Evolutionary conservation across 805 yeast genomes (phyloP).

Genomic region (Wickerhamiella dianesei): DNA sequence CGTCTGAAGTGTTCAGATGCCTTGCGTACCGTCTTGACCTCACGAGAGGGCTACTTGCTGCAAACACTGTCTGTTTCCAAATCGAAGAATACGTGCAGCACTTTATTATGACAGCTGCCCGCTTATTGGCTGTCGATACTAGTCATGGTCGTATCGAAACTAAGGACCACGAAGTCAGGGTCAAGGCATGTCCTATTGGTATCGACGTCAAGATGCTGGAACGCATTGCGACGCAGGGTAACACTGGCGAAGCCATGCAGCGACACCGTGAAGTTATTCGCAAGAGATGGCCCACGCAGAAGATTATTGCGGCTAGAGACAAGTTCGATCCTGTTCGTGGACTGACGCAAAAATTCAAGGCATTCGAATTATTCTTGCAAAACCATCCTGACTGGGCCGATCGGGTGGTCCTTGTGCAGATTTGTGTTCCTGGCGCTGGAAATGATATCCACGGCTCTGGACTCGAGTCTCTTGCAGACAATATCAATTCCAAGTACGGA

Average conservation of each 20-base stretch:
- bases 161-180: conserved; percentile 27
- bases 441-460: conserved; percentile 26
- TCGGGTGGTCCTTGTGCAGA: conserved; percentile 65
- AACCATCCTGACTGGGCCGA: conserved; percentile 59
- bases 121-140: conserved; percentile 75
- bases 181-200: conserved; percentile 29
- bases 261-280: conserved; percentile 42
- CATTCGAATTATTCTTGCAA: conserved; percentile 66
- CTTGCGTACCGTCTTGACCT: conserved; percentile 73
- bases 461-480: conserved; percentile 63
- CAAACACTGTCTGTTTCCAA: conserved; percentile 79
- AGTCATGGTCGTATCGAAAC: conserved; percentile 76
- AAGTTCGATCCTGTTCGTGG: conserved; percentile 82
- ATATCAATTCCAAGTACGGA: conserved; percentile 62
- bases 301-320: conserved; percentile 73
- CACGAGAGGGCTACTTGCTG: conserved; percentile 73
- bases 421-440: conserved; percentile 47
- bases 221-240: conserved; percentile 31
- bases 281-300: conserved; percentile 62
- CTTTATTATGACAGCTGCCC: conserved; percentile 77
- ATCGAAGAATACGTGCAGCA: conserved; percentile 89
- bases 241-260: conserved; percentile 29
- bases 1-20: conserved; percentile 88
- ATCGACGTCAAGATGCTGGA: conserved; percentile 35
- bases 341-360: conserved; percentile 69